Evolutionary conservation across 177 flowering plant species (phyloP).

Genomic region (Vitis hybrid): DNA sequence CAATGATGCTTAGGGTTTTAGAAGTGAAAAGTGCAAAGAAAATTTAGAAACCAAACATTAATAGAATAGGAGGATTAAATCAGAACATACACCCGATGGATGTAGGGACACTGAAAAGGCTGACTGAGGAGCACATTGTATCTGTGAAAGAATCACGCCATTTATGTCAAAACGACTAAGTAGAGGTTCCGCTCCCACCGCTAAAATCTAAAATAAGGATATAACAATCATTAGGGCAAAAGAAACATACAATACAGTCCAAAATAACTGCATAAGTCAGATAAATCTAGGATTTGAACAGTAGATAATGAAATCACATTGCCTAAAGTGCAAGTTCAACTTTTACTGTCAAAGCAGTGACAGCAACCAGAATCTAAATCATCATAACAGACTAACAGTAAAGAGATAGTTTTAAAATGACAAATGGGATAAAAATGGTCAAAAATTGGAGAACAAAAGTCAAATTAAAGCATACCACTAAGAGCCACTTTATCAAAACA

Average conservation of each 20-base stretch:
- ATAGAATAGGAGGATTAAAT: not conserved
- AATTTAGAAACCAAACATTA: not conserved
- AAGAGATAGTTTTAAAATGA: not conserved
- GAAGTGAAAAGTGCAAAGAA: not conserved
- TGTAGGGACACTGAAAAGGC: conserved; percentile 86
- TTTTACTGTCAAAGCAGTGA: not conserved
- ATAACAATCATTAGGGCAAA: conserved; percentile 3
- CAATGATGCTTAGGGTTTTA: no score
- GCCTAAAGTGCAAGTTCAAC: not conserved
- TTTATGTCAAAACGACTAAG: conserved; percentile 76
- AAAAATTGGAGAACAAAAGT: not conserved
- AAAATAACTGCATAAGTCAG: not conserved
- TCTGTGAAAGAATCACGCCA: conserved; percentile 73
- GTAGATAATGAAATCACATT: not conserved
- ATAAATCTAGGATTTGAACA: not conserved
- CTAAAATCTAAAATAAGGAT: conserved; percentile 60
- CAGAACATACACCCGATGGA: conserved; percentile 72
- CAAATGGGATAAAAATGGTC: not conserved
- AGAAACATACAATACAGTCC: not conserved
- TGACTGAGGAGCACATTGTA: conserved; percentile 86
- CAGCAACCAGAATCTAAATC: not conserved
- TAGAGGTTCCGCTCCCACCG: conserved; percentile 83
- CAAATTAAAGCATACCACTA: no score
- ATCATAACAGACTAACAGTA: not conserved
- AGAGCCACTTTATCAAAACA: no score